These are phyloP conservation scores for Dictyophora rubrovolvata DNA, from an alignment of 768 basidiomycete species.

Conservation along the genomic window DNA sequence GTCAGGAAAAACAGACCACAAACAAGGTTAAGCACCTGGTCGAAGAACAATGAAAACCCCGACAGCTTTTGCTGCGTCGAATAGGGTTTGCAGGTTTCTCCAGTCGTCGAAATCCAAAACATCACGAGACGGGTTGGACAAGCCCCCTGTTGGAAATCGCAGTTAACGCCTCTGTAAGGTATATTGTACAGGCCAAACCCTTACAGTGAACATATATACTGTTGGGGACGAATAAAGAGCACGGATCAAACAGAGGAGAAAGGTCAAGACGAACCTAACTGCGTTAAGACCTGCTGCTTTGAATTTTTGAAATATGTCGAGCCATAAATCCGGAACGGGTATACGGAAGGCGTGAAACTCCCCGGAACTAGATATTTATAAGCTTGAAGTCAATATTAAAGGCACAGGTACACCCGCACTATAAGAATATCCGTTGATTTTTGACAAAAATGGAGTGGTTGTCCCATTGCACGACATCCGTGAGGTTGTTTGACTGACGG, in stretches of 20 bases:
- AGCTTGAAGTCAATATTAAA: neutral
- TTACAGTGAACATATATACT: slow-evolving; percentile 65
- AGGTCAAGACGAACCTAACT: slow-evolving; percentile 6
- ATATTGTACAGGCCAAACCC: neutral
- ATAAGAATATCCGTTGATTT: slow-evolving; percentile 61
- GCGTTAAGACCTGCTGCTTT: slow-evolving; percentile 76
- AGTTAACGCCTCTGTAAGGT: neutral
- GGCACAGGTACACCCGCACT: slow-evolving; percentile 31
- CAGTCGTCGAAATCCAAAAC: slow-evolving; percentile 65
- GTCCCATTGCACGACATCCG: slow-evolving; percentile 43
- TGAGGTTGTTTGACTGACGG: slow-evolving; percentile 15
- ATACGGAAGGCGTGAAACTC: slow-evolving; percentile 80
- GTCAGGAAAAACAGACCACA: neutral
- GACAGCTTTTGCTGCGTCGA: slow-evolving; percentile 59
- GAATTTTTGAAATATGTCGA: slow-evolving; percentile 70
- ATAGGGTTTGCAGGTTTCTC: slow-evolving; percentile 59
- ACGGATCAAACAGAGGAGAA: neutral
- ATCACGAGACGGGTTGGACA: slow-evolving; percentile 64
- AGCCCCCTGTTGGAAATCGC: slow-evolving; percentile 34
- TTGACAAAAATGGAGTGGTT: slow-evolving; percentile 62
- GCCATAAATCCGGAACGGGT: slow-evolving; percentile 72
- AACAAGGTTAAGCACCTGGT: slow-evolving; percentile 37
- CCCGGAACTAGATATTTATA: slow-evolving; percentile 45
- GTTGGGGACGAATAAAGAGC: slow-evolving; percentile 18
- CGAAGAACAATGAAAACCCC: slow-evolving; percentile 75